These are phyloP conservation scores for Mucor plumbeus DNA, from an alignment of 371 early-diverging fungal species.

Conservation along the genomic window DNA sequence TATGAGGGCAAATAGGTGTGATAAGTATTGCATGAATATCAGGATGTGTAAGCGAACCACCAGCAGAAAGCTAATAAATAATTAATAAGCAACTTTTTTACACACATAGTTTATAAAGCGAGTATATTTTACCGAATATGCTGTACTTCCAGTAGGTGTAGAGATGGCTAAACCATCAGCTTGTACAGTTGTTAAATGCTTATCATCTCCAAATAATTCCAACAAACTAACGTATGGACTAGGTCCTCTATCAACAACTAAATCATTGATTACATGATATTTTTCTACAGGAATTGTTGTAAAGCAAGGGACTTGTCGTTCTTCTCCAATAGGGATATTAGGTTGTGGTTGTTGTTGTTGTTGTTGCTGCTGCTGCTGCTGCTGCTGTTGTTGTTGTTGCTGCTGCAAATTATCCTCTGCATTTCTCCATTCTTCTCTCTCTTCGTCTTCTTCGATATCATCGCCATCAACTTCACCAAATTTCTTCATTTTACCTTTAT, in stretches of 20 bases:
- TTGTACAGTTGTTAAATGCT: conserved; percentile 83
- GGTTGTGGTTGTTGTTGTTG: neutral
- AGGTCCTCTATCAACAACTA: conserved; percentile 90
- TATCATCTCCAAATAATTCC: conserved; percentile 91
- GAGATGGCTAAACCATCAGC: conserved; percentile 93
- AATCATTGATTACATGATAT: conserved; percentile 79
- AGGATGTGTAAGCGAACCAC: conserved; percentile 94
- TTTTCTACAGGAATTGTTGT: conserved; percentile 59
- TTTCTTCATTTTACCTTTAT: conserved; percentile 33
- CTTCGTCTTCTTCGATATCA: conserved; percentile 28
- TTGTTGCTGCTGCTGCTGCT: neutral
- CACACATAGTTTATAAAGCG: no score
- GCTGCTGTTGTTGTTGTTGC: neutral
- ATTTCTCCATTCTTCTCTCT: neutral
- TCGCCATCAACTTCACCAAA: conserved; percentile 58
- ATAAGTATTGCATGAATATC: conserved; percentile 90
- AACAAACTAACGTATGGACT: conserved; percentile 87
- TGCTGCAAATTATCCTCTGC: neutral
- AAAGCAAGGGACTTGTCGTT: conserved; percentile 50
- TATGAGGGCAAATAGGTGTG: conserved; percentile 97
- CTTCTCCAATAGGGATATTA: conserved; percentile 18
- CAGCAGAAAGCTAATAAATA: conserved; percentile 76
- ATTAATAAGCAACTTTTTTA: neutral
- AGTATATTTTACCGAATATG: conserved; percentile 76
- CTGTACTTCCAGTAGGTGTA: conserved; percentile 97